Percentiles rank a stretch among this genome's conserved stretches.
Conservation (phyloP, 2,329 filamentous ascomycete species). For the Claviceps lovelessii region DNA sequence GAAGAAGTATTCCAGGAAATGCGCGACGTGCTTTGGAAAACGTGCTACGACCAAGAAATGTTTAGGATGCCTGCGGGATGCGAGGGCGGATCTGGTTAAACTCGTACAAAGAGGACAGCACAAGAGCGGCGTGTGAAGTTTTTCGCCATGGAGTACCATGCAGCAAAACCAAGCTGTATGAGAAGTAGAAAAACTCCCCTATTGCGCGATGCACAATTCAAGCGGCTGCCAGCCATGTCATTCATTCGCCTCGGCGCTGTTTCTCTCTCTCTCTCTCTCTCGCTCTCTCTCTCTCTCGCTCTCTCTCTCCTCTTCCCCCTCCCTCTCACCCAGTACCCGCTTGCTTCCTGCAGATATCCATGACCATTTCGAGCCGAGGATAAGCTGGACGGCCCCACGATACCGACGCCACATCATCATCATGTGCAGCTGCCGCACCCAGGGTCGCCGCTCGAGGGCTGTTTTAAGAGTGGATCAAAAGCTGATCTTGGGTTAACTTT, state of each 20-base stretch:
- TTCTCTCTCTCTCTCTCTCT: neutral
- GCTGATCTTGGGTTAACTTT: too few species aligned
- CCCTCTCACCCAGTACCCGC: too few species aligned
- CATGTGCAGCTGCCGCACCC: too few species aligned
- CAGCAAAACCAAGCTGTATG: neutral
- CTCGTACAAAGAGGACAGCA: neutral
- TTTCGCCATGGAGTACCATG: too few species aligned
- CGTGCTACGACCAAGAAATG: slow-evolving; percentile 36
- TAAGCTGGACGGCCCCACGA: neutral
- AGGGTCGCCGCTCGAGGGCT: too few species aligned
- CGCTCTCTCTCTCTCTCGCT: neutral
- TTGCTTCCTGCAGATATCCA: neutral
- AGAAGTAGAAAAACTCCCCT: neutral
- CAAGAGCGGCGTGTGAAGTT: too few species aligned
- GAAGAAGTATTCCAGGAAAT: slow-evolving; percentile 73
- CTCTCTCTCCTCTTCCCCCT: too few species aligned
- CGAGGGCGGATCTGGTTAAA: slow-evolving; percentile 20
- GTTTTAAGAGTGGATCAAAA: too few species aligned
- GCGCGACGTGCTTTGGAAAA: slow-evolving; percentile 72
- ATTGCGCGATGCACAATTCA: neutral
- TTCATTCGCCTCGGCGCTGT: neutral
- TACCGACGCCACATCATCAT: too few species aligned
- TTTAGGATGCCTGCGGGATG: slow-evolving; percentile 55
- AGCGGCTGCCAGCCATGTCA: neutral
- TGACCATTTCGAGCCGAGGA: neutral